A percentile compares a stretch with the other conserved stretches of the same genome.
Evolutionary conservation across 352 stramenopile genomes (phyloP).

Genomic region (Thalassiosira hispida): DNA sequence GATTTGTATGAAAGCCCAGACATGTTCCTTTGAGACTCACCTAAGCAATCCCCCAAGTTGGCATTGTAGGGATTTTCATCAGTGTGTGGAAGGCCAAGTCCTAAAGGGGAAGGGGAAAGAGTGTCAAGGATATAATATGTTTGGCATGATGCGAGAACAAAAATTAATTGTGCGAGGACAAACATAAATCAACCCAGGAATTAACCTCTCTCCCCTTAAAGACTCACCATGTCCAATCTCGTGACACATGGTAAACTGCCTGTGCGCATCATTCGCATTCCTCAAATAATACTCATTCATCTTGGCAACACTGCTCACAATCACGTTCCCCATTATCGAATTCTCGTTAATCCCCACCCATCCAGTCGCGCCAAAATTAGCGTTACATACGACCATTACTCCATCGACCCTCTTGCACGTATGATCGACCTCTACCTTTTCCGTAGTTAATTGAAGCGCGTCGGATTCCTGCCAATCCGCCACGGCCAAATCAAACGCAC

Average conservation of each 20-base stretch:
- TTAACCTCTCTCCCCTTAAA: no score
- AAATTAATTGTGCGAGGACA: background rate
- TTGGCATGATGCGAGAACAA: background rate
- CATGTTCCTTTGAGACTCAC: no score
- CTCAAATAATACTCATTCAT: constrained; percentile 80
- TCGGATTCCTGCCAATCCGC: constrained; percentile 65
- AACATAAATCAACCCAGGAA: background rate
- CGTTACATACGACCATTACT: constrained; percentile 74
- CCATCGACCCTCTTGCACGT: constrained; percentile 52
- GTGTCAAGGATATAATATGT: background rate
- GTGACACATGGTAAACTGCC: constrained; percentile 81
- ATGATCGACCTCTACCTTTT: constrained; percentile 42
- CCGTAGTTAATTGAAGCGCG: constrained; percentile 49
- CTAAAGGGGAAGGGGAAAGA: constrained; percentile 50
- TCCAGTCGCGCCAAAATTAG: constrained; percentile 71
- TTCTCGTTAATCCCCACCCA: constrained; percentile 70
- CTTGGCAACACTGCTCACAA: constrained; percentile 48
- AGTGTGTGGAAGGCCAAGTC: constrained; percentile 72
- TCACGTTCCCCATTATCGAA: constrained; percentile 20
- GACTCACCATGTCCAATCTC: constrained; percentile 44
- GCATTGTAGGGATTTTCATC: constrained; percentile 72
- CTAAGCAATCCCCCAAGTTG: constrained; percentile 66
- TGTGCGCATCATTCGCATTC: constrained; percentile 55
- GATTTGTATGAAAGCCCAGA: no score
- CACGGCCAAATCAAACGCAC: constrained; percentile 55